Evolutionary conservation across 1,284 basidiomycete genomes (phyloP), one percentile per base, ranked within the genome.

Genomic region (Tylopilus sp.): DNA sequence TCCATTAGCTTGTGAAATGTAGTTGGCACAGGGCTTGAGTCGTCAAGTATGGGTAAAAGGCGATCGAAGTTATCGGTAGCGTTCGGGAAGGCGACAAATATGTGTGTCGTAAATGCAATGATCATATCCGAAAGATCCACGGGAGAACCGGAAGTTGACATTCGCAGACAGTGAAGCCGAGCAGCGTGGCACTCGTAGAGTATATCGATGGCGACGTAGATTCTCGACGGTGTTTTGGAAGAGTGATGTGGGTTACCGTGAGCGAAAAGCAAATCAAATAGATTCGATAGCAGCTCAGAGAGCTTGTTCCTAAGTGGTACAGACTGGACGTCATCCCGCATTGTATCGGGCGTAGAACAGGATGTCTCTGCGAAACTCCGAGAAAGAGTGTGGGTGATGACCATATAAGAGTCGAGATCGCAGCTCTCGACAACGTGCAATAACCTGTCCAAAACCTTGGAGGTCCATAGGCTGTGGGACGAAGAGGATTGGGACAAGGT

Each of bases 401-500:
- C 7, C 36, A 67, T 47, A 26, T 62, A 64, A 10, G 63, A 60
- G 34, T 58, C 59, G 5, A 54, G 41, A 40, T 65, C 65, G n/a
- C 46, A 46, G 38, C 9, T 30, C 49, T 52, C 48, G 18, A 67
- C 31, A 12, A 33, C 36, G 13, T 65, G 59, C 3, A 70, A 65
- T 30, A 77, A 55, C 8, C 59, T 67, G n/a, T 65, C 54, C 19
- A 71, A 52, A 15, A 67, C 69, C 54, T 67, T 70, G 48, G 70
- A 74, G 13, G 65, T 65, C 74, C 76, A 78, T 11, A 66, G 37
- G 30, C 44, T 44, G 33, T 40, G 40, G 11, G 39, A 49, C 25
- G 44, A 44, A 19, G 48, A 41, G 9, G 47, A 53, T 41, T 36
- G 59, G 15, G 53, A 61, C 19, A 60, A 37, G 21, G 29, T 28